Evolutionary conservation across 1,139 yeast genomes (phyloP), one percentile per base, ranked within the genome.

Genomic region (Protomyces pachydermus): DNA sequence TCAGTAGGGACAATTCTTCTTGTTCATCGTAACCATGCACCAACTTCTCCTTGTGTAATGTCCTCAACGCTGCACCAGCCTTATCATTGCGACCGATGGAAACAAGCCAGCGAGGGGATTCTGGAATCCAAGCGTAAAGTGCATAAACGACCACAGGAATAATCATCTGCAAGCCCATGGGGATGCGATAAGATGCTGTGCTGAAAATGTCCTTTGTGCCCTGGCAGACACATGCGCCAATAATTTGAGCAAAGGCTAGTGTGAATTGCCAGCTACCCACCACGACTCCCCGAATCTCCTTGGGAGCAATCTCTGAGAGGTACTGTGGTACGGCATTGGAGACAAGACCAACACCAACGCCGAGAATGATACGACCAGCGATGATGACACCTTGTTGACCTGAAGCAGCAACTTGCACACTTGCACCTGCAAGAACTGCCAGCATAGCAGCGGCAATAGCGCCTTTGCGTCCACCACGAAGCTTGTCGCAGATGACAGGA

Each of bases 281-380:
- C 42, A 65, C 57, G 34, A 58, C 37, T 73, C 91, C 91, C 77
- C 91, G 81, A 66, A 85, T 77, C 69, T 81, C 80, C 72, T 81
- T 84, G 65, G 91, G 91, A 51, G 89, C 82, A 67, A 84, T 80
- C 76, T 86, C 91, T 67, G 86, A 80, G 75, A 85, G 85, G 74
- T 85, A 85, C 74, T 86, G 76, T 55, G 90, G 88, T 61, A 83
- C 81, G 61, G 83, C 77, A 45, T 87, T 86, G 18, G 89, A 80
- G 38, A 85, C 82, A 54, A 81, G 79, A 70, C 91, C 91, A 65
- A 86, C 87, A 72, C 87, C 88, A 64, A 85, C 73, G 56, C 86
- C 85, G 57, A 80, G 79, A 68, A 81, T 74, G 58, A 79, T 75
- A 78, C 86, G 71, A 70, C 80, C 77, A 77, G 81, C 67, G 76